phyloP scores from a whole-genome alignment of 139 green algal genomes.

The Nannochloris sp. region DNA sequence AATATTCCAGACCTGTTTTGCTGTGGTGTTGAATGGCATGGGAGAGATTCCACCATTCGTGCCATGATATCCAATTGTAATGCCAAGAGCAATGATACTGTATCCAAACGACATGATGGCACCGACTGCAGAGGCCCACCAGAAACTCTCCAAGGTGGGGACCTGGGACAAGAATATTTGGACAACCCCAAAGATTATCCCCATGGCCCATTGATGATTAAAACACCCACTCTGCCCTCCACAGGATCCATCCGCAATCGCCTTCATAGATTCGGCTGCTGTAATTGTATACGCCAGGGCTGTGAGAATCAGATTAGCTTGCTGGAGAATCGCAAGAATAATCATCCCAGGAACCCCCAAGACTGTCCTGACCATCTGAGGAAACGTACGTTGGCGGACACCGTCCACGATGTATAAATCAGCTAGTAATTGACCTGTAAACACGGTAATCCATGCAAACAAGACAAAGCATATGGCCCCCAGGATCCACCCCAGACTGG shows the following conservation, averaged over 20 bases:
- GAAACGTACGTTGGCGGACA: neutral
- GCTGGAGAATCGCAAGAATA: conserved; percentile 27
- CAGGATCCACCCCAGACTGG: conserved; percentile 20
- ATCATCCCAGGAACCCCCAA: conserved; percentile 8
- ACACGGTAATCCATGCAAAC: conserved; percentile 25
- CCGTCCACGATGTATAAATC: conserved; percentile 27
- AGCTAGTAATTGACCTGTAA: conserved; percentile 23
- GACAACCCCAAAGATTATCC: conserved; percentile 7
- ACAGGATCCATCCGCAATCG: conserved; percentile 7
- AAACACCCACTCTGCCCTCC: conserved; percentile 7
- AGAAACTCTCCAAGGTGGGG: conserved; percentile 26
- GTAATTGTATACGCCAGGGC: conserved; percentile 36
- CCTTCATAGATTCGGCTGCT: conserved; percentile 24
- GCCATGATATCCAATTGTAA: conserved; percentile 12
- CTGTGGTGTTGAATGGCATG: neutral
- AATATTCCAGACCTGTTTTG: conserved; percentile 14
- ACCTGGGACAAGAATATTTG: conserved; percentile 22
- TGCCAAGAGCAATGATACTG: conserved; percentile 27
- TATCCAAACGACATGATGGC: conserved; percentile 37
- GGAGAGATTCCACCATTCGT: conserved; percentile 9
- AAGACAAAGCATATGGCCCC: conserved; percentile 26
- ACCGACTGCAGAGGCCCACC: conserved; percentile 34
- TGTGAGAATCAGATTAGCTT: conserved; percentile 37
- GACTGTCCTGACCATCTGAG: conserved; percentile 10
- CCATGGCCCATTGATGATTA: conserved; percentile 15